Evolutionary conservation across 192 early-diverging fungal genomes (phyloP), one percentile per base, ranked within the genome.

Genomic region (Linnemannia elongata): DNA sequence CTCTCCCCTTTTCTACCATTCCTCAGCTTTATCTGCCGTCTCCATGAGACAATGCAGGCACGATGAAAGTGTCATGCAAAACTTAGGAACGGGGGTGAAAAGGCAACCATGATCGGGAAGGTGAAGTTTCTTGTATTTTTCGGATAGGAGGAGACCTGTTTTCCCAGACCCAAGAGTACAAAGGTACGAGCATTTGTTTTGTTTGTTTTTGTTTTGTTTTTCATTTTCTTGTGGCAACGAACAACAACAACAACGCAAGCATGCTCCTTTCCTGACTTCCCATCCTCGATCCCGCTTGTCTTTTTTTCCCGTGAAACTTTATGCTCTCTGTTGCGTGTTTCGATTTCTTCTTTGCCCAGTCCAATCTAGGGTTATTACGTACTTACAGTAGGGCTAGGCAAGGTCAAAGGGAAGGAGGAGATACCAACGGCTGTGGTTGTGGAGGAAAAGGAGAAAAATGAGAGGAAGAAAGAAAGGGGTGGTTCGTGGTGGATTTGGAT

Each of bases 361-460:
- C 30, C 30, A 66, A 12, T 15, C 60, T 55, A 22, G 18, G 22
- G 38, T 39, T n/a, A n/a, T 12, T 8, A 6, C 6, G 57, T 27
- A 63, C 1, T 27, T 63, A 15, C 60, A 66, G 7, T 24, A 66
- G n/a, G 60, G 60, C 60, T 66, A 66, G 60, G 60, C 30, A 13
- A 15, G 12, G 27, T 3, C 49, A 4, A 52, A 52, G 55, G 55
- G 55, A 55, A 24, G 52, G 6, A 17, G 17, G 20, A 57, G 54
- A 27, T 60, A 66, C 12, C 60, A 66, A 66, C 60, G 60, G 60
- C 60, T 66, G 60, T 66, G 60, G 60, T 66, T 66, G 60, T 66
- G 60, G 57, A 63, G 57, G 57, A n/a, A 33, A 41, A 36, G 36
- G 35, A 20, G 27, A 41, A 70, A 17, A 68, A 24, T 4, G 63